Conservation (phyloP, 805 yeast genomes). For the Starmera dryadoides region DNA sequence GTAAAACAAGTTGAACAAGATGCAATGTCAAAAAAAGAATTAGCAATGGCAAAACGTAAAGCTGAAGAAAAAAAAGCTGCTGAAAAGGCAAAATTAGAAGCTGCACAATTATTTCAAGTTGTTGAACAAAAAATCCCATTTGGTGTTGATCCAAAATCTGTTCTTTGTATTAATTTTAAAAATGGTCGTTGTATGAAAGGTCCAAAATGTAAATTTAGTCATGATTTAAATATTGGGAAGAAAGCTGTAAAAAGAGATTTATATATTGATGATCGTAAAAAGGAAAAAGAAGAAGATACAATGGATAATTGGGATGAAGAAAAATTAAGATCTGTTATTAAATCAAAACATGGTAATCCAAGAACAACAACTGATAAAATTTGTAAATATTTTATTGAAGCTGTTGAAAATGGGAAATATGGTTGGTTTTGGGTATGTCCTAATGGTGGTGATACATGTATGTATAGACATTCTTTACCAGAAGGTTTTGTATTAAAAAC, state of each 20-base stretch:
- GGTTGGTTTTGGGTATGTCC: slow-evolving; percentile 99
- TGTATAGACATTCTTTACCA: slow-evolving; percentile 91
- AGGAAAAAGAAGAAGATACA: slow-evolving; percentile 71
- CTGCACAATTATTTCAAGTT: slow-evolving; percentile 65
- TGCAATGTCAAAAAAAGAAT: slow-evolving; percentile 57
- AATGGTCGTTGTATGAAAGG: slow-evolving; percentile 82
- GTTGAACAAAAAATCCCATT: slow-evolving; percentile 86
- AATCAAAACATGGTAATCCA: slow-evolving; percentile 91
- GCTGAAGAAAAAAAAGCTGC: slow-evolving; percentile 84
- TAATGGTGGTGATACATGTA: slow-evolving; percentile 87
- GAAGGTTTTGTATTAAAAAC: slow-evolving; percentile 96
- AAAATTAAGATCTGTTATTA: slow-evolving; percentile 77
- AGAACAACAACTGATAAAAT: slow-evolving; percentile 91
- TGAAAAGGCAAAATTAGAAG: slow-evolving; percentile 84
- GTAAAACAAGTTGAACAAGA: slow-evolving; percentile 59
- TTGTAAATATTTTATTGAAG: slow-evolving; percentile 91
- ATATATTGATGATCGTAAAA: slow-evolving; percentile 76
- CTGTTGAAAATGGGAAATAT: slow-evolving; percentile 94
- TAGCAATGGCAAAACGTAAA: slow-evolving; percentile 62
- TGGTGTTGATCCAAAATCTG: slow-evolving; percentile 95
- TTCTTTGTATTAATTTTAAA: slow-evolving; percentile 85
- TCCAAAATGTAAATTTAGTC: slow-evolving; percentile 82
- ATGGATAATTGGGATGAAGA: slow-evolving; percentile 98
- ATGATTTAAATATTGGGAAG: slow-evolving; percentile 79
- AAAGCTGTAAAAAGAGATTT: slow-evolving; percentile 86